These are phyloP conservation scores for Thozetella sp. DNA, from an alignment of 495 filamentous ascomycete species.

Conservation along the genomic window DNA sequence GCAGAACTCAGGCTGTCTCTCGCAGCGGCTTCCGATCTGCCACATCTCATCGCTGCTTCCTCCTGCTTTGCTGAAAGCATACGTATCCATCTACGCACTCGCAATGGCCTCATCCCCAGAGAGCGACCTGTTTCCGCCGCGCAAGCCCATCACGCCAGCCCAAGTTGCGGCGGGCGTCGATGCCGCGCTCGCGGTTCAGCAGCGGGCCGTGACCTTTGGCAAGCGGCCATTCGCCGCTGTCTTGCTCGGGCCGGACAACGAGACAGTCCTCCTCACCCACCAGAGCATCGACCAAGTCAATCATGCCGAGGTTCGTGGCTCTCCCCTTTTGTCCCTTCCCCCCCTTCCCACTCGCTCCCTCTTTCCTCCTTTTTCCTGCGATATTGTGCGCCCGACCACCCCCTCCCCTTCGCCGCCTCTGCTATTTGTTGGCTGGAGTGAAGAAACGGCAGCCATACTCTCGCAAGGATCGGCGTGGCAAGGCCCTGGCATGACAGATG, in stretches of 20 bases:
- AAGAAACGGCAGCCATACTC: no score
- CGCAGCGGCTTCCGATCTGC: no score
- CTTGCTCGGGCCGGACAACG: constrained; percentile 50
- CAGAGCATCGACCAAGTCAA: constrained; percentile 58
- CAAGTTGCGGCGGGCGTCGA: constrained; percentile 38
- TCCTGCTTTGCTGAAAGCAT: no score
- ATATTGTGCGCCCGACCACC: not conserved
- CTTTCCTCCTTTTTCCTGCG: not conserved
- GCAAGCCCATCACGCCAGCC: constrained; percentile 24
- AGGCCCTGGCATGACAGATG: no score
- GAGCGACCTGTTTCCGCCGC: constrained; percentile 28
- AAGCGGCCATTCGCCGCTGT: constrained; percentile 53
- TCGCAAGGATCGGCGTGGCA: no score
- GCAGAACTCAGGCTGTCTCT: no score
- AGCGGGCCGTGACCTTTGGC: constrained; percentile 34
- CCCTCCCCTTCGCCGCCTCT: no score
- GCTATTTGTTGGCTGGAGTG: no score
- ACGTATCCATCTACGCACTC: not conserved
- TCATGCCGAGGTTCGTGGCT: constrained; percentile 47
- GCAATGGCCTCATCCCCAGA: not conserved
- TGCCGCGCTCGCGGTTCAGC: constrained; percentile 40
- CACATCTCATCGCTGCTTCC: no score
- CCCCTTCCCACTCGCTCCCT: no score
- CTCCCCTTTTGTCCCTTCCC: no score
- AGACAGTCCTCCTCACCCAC: constrained; percentile 45